Percentiles rank a stretch among this genome's conserved stretches.
Conservation (phyloP, 1,284 basidiomycete species). For the Ustilago shanxiensis region DNA sequence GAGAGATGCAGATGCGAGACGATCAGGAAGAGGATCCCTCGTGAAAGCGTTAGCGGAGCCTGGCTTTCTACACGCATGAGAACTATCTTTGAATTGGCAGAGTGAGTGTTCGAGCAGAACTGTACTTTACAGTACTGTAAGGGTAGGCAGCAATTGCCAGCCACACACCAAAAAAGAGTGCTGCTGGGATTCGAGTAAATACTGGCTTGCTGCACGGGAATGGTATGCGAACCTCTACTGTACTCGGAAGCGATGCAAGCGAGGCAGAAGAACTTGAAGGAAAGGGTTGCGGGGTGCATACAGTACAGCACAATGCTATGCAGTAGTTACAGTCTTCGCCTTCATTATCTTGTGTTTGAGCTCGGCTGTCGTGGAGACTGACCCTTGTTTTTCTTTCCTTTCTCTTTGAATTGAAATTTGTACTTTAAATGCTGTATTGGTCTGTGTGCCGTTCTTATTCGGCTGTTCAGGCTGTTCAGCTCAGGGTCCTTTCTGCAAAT, state of each 20-base stretch:
- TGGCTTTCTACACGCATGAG: conserved; percentile 29
- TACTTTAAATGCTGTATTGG: background rate
- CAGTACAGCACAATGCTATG: too few species aligned
- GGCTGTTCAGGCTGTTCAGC: background rate
- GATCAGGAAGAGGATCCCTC: conserved; percentile 14
- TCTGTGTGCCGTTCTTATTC: conserved; percentile 18
- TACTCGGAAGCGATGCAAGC: conserved; percentile 9
- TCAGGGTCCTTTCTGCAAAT: conserved; percentile 22
- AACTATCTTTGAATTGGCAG: background rate
- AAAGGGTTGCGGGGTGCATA: conserved; percentile 26
- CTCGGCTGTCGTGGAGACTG: background rate
- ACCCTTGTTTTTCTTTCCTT: conserved; percentile 2
- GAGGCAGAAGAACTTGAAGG: background rate
- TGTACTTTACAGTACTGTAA: too few species aligned
- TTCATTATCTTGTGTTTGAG: too few species aligned
- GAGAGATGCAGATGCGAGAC: conserved; percentile 5
- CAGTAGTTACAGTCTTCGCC: too few species aligned
- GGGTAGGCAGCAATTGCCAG: too few species aligned
- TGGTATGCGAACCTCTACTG: background rate
- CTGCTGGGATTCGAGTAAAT: too few species aligned
- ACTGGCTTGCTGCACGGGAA: background rate
- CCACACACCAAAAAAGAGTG: too few species aligned
- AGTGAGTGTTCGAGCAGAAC: background rate
- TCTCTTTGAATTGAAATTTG: background rate
- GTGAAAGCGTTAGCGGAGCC: conserved; percentile 28